A percentile compares a stretch with the other conserved stretches of the same genome.
Evolutionary conservation across 2,329 filamentous ascomycete species (phyloP).

Genomic region (Botrytis fabae): DNA sequence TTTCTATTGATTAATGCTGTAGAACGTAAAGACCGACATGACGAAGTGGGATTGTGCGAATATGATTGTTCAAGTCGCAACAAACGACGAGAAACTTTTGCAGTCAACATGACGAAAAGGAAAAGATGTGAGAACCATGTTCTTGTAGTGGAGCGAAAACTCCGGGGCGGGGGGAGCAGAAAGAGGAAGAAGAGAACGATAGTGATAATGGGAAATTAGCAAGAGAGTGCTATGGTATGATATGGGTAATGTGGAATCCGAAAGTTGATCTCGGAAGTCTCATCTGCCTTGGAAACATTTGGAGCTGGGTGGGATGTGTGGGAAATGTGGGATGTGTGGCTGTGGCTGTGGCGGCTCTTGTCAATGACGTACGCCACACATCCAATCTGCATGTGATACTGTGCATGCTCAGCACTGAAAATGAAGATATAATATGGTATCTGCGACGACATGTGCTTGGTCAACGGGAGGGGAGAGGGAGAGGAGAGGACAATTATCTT

Average conservation of each 20-base stretch:
- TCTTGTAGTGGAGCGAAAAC: conserved; percentile 24
- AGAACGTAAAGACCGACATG: background rate
- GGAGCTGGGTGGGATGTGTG: background rate
- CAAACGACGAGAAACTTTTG: conserved; percentile 31
- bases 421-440: background rate
- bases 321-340: conserved; percentile 3
- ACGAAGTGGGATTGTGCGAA: background rate
- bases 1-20: background rate
- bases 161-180: conserved; percentile 10
- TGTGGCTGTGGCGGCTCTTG: background rate
- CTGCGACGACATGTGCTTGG: background rate
- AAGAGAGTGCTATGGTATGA: background rate
- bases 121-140: conserved; percentile 16
- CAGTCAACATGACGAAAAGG: conserved; percentile 30
- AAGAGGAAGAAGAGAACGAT: conserved; percentile 1
- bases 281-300: background rate
- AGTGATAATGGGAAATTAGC: too few relatives aligned
- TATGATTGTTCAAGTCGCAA: conserved; percentile 22
- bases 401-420: background rate
- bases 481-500: background rate
- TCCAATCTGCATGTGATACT: background rate
- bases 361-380: conserved; percentile 14
- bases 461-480: background rate
- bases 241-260: background rate
- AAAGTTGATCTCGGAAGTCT: background rate